These are phyloP conservation scores for Trichopus zeylanicus DNA, from an alignment of 116 monocot genomes.

Conservation along the genomic window DNA sequence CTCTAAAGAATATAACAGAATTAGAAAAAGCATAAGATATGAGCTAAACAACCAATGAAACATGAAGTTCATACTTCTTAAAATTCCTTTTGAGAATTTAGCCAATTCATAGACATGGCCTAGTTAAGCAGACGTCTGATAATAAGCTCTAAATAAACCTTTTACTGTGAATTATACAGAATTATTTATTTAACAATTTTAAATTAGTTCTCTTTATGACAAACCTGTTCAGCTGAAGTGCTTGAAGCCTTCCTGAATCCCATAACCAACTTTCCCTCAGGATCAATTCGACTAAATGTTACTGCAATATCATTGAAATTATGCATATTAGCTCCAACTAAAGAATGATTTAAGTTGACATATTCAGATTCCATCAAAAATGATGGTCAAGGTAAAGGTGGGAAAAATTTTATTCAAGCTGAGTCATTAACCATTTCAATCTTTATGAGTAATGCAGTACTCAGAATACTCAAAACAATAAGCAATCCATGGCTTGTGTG, in stretches of 20 bases:
- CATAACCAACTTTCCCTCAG: conserved; percentile 94
- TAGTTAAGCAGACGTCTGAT: too few species aligned
- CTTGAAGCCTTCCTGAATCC: conserved; percentile 85
- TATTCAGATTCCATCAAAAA: background rate
- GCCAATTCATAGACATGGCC: too few species aligned
- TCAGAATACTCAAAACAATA: too few species aligned
- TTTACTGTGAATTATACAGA: too few species aligned
- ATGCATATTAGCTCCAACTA: background rate
- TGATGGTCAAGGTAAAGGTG: background rate
- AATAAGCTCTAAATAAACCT: too few species aligned
- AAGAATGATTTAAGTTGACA: conserved; percentile 2
- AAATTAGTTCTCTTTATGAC: background rate
- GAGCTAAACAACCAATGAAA: too few species aligned
- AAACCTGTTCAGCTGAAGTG: conserved; percentile 58
- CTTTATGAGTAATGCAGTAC: background rate
- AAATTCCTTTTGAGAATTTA: too few species aligned
- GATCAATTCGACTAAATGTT: conserved; percentile 81
- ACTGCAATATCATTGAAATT: background rate
- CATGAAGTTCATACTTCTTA: too few species aligned
- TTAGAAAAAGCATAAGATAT: too few species aligned
- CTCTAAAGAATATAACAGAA: too few species aligned
- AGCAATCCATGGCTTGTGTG: too few species aligned
- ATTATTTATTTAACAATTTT: too few species aligned
- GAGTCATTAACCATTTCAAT: background rate
- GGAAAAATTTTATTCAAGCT: background rate